These are phyloP conservation scores for Mycena capillaripes DNA, from an alignment of 768 basidiomycete species.

Conservation along the genomic window DNA sequence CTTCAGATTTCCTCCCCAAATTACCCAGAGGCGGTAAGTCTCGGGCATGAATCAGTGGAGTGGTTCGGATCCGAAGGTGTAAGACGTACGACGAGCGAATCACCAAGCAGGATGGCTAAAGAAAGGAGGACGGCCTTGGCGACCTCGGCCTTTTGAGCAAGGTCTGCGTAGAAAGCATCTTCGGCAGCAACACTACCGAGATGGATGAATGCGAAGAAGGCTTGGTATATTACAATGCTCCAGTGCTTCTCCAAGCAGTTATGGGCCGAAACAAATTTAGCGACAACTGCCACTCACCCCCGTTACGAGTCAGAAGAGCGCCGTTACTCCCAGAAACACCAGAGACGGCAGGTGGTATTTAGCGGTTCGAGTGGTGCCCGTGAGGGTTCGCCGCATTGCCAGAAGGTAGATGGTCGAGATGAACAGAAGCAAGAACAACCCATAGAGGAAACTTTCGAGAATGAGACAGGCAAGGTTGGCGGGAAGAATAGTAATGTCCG, in stretches of 20 bases:
- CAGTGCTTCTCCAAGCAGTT: slow-evolving; percentile 22
- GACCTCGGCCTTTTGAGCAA: not conserved
- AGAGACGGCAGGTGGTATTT: slow-evolving; percentile 17
- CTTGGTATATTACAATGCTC: slow-evolving; percentile 21
- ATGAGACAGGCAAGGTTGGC: slow-evolving; percentile 29
- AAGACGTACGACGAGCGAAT: not conserved
- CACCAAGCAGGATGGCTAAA: not conserved
- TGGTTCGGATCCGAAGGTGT: not conserved
- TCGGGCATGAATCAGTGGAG: not conserved
- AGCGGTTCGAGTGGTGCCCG: not conserved
- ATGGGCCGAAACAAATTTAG: too few relatives aligned
- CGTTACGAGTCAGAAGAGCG: slow-evolving; percentile 11
- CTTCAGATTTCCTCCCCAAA: not conserved
- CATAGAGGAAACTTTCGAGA: slow-evolving; percentile 32
- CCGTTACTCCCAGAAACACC: not conserved
- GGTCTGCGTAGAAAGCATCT: slow-evolving; percentile 18
- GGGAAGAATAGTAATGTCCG: slow-evolving; percentile 16
- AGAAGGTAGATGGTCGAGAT: slow-evolving; percentile 17
- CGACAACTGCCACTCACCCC: not conserved
- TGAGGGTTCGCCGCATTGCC: slow-evolving; percentile 9
- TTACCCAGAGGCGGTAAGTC: not conserved
- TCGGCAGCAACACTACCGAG: not conserved
- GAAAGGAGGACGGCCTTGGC: not conserved
- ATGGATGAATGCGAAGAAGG: slow-evolving; percentile 27
- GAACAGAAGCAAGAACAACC: slow-evolving; percentile 28